Conservation (phyloP, 495 filamentous ascomycete species). For the Cudoniella acicularis region DNA sequence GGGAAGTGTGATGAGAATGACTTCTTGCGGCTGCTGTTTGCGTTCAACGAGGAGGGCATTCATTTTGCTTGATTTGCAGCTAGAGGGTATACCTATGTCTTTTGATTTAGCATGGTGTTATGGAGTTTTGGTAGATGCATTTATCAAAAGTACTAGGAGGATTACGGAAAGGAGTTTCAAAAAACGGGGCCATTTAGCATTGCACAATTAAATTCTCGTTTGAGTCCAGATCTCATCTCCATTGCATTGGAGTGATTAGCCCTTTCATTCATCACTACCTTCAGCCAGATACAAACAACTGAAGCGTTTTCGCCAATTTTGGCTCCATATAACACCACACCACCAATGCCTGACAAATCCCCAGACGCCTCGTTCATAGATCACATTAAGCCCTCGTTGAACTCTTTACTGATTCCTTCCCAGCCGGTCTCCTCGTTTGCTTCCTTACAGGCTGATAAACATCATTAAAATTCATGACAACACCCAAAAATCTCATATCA, state of each 20-base stretch:
- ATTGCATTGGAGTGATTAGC: too few relatives aligned
- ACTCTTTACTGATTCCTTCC: constrained; percentile 13
- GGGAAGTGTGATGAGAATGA: constrained; percentile 87
- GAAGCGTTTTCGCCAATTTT: too few relatives aligned
- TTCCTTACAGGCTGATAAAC: constrained; percentile 59
- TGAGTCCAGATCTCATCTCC: too few relatives aligned
- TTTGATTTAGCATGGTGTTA: constrained; percentile 23
- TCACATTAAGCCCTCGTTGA: constrained; percentile 15
- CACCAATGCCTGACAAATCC: background rate
- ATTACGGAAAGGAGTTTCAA: too few relatives aligned
- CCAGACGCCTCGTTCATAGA: background rate
- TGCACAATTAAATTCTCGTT: too few relatives aligned
- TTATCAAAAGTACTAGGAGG: background rate
- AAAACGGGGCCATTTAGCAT: too few relatives aligned
- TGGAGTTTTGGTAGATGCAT: background rate
- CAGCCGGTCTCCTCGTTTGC: constrained; percentile 15
- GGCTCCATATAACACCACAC: background rate
- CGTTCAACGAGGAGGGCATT: constrained; percentile 86
- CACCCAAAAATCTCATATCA: constrained; percentile 91
- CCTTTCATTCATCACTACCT: too few relatives aligned
- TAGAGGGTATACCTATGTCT: background rate
- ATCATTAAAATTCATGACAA: constrained; percentile 99
- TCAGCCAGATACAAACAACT: background rate
- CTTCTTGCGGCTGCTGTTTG: constrained; percentile 61
- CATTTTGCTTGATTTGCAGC: constrained; percentile 69